Percentiles rank a stretch among this genome's conserved stretches.
These are phyloP conservation scores for Dacryopinax spathularia DNA, from an alignment of 768 basidiomycete species.

Conservation along the genomic window DNA sequence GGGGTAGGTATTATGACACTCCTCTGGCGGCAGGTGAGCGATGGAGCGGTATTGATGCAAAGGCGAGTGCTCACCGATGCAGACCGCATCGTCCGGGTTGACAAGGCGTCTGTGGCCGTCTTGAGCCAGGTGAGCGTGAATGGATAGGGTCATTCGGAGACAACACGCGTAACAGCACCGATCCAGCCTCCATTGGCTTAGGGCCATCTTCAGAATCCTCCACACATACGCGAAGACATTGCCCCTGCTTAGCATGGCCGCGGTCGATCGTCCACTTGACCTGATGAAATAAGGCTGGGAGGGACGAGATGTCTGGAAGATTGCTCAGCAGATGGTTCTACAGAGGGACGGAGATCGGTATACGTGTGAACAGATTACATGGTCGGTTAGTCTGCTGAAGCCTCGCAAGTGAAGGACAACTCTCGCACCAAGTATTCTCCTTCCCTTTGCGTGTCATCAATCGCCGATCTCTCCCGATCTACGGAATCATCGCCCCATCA, in stretches of 20 bases:
- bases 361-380: no score
- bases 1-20: conserved; percentile 46
- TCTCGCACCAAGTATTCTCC: no score
- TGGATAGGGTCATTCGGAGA: conserved; percentile 1
- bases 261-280: conserved; percentile 15
- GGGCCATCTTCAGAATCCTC: conserved; percentile 22
- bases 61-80: background rate
- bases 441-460: no score
- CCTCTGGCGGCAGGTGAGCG: conserved; percentile 3
- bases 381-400: no score
- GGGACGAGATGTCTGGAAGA: no score
- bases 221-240: conserved; percentile 26
- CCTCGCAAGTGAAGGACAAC: no score
- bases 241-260: conserved; percentile 18
- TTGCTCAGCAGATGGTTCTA: no score
- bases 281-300: no score
- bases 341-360: no score
- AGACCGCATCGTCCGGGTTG: background rate
- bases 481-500: no score
- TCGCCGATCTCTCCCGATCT: no score
- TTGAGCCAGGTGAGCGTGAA: background rate
- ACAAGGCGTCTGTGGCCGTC: no score
- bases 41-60: background rate
- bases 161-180: conserved; percentile 16
- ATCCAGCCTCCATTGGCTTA: conserved; percentile 13